Percentiles rank a stretch among this genome's conserved stretches.
These are phyloP conservation scores for Tylopilus intermedius DNA, from an alignment of 768 basidiomycete genomes.

Conservation along the genomic window DNA sequence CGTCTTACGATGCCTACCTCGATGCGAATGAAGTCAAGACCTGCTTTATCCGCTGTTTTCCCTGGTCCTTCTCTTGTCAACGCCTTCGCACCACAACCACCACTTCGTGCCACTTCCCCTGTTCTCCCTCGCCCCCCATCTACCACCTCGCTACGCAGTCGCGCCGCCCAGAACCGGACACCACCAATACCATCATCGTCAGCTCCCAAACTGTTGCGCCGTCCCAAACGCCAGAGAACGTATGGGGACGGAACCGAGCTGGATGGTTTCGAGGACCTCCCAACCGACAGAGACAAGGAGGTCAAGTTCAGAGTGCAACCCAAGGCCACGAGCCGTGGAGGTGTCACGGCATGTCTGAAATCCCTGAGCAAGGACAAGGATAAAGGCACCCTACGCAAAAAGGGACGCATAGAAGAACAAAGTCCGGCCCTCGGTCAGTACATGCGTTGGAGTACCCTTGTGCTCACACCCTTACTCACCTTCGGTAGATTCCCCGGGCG, in stretches of 20 bases:
- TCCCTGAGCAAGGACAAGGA: slow-evolving; percentile 38
- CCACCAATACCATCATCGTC: slow-evolving; percentile 39
- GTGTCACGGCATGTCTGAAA: slow-evolving; percentile 45
- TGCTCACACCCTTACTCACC: slow-evolving; percentile 2
- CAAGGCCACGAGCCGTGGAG: slow-evolving; percentile 54
- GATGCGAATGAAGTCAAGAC: slow-evolving; percentile 66
- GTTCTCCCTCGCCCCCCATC: slow-evolving; percentile 58
- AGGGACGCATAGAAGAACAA: slow-evolving; percentile 45
- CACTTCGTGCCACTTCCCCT: slow-evolving; percentile 53
- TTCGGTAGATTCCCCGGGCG: slow-evolving; percentile 18
- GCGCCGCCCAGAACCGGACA: slow-evolving; percentile 24
- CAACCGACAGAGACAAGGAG: slow-evolving; percentile 80
- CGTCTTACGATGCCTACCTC: slow-evolving; percentile 87
- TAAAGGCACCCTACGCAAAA: slow-evolving; percentile 56
- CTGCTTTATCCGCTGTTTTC: slow-evolving; percentile 75
- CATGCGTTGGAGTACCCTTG: not conserved
- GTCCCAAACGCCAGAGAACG: slow-evolving; percentile 70
- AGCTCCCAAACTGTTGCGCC: slow-evolving; percentile 61
- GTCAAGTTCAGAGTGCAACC: slow-evolving; percentile 70
- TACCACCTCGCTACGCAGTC: slow-evolving; percentile 41
- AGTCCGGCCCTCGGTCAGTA: slow-evolving; percentile 38
- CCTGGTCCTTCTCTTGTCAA: slow-evolving; percentile 38
- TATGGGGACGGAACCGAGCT: slow-evolving; percentile 90
- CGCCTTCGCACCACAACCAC: slow-evolving; percentile 28
- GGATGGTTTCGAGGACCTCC: slow-evolving; percentile 83